These are phyloP conservation scores for Excoecaria agallocha DNA, from an alignment of 345 rosid genomes.

Conservation along the genomic window DNA sequence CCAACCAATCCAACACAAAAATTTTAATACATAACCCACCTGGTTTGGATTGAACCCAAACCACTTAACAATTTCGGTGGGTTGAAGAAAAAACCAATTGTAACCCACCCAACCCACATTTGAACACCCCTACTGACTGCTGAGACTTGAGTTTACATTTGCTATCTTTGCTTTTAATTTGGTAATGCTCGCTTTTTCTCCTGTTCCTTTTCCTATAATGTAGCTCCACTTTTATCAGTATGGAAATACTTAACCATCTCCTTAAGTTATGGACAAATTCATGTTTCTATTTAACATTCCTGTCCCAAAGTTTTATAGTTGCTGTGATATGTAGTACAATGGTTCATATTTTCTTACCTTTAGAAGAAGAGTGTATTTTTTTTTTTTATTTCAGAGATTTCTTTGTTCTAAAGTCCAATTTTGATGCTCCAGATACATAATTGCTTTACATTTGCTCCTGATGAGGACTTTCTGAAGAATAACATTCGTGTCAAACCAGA, in stretches of 20 bases:
- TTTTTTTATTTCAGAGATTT: background rate
- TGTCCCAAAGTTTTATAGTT: background rate
- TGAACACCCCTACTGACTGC: no score
- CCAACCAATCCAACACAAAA: no score
- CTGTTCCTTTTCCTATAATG: background rate
- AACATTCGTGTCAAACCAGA: constrained; percentile 83
- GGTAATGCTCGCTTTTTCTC: background rate
- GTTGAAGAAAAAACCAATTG: no score
- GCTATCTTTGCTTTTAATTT: background rate
- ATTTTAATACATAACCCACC: no score
- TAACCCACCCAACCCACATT: no score
- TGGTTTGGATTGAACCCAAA: no score
- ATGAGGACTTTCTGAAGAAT: constrained; percentile 49
- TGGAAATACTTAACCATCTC: no score
- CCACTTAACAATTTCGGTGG: no score
- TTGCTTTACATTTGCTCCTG: constrained; percentile 53
- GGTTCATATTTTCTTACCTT: background rate
- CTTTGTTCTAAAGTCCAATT: background rate
- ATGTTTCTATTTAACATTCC: background rate
- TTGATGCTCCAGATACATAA: constrained; percentile 47
- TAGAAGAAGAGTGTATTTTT: background rate
- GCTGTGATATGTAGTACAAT: background rate
- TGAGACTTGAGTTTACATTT: background rate
- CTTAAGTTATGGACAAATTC: background rate
- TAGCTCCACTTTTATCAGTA: no score